phyloP scores from a whole-genome alignment of 345 rosid genomes.

The Bruguiera parviflora region DNA sequence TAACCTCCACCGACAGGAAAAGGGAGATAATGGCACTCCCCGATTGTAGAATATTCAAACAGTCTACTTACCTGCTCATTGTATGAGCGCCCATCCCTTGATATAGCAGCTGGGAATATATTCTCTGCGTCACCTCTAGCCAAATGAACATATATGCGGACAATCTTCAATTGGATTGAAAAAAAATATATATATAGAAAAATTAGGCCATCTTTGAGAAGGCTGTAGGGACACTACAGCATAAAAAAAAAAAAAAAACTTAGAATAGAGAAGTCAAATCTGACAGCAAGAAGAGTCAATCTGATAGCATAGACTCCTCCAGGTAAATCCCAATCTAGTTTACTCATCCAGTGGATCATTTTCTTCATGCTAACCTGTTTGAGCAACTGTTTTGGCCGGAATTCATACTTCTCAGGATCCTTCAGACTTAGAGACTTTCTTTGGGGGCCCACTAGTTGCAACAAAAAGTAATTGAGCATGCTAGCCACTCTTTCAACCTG shows the following conservation, averaged over 20 bases:
- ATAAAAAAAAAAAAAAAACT: too few relatives aligned
- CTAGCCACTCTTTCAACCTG: slow-evolving; percentile 97
- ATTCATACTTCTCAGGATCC: slow-evolving; percentile 96
- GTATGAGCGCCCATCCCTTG: slow-evolving; percentile 92
- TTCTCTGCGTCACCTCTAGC: slow-evolving; percentile 75
- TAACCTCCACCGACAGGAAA: neutral
- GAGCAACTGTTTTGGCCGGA: slow-evolving; percentile 90
- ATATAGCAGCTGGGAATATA: slow-evolving; percentile 87
- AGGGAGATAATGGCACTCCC: too few relatives aligned
- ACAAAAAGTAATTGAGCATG: slow-evolving; percentile 93
- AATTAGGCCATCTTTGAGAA: too few relatives aligned
- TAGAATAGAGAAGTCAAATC: too few relatives aligned
- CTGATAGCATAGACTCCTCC: too few relatives aligned
- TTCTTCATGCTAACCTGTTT: slow-evolving; percentile 58
- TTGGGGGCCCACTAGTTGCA: slow-evolving; percentile 98
- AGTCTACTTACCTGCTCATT: slow-evolving; percentile 69
- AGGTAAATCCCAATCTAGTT: too few relatives aligned
- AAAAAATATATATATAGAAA: neutral
- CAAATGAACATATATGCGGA: slow-evolving; percentile 78
- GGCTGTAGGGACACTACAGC: too few relatives aligned
- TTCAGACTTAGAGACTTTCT: slow-evolving; percentile 83
- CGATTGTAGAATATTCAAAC: neutral
- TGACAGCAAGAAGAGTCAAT: too few relatives aligned
- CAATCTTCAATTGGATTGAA: slow-evolving; percentile 65
- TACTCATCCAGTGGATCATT: too few relatives aligned